Conservation (phyloP, 208 protist genomes). For the Herpetomonas tarakana region DNA sequence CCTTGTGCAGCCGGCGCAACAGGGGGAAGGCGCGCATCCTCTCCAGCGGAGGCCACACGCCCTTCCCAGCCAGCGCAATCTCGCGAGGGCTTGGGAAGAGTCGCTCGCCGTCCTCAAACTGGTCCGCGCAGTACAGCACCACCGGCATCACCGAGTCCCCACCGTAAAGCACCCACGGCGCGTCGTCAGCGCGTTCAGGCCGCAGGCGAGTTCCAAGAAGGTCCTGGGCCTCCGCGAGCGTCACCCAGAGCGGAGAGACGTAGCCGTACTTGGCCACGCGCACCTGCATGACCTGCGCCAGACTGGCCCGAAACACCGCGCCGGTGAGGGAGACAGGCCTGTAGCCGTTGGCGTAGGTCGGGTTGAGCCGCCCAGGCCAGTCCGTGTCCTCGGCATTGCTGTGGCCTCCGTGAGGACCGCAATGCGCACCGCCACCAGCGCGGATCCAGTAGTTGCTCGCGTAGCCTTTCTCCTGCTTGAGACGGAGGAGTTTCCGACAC, state of each 20-base stretch:
- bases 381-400: constrained; percentile 38
- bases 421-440: no score
- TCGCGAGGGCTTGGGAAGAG: constrained; percentile 41
- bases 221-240: constrained; percentile 37
- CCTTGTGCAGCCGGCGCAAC: constrained; percentile 22
- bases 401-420: not conserved
- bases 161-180: constrained; percentile 37
- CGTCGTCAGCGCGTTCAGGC: constrained; percentile 33
- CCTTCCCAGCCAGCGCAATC: constrained; percentile 42
- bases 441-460: constrained; percentile 62
- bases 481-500: constrained; percentile 9
- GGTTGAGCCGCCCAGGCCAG: constrained; percentile 57
- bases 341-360: constrained; percentile 63
- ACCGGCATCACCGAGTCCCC: constrained; percentile 11
- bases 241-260: constrained; percentile 74
- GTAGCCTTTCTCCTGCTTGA: constrained; percentile 13
- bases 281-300: constrained; percentile 46
- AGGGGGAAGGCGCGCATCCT: constrained; percentile 61
- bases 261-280: constrained; percentile 69
- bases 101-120: constrained; percentile 46
- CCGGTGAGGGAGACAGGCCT: constrained; percentile 49
- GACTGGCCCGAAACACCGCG: constrained; percentile 28
- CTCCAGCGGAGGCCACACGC: constrained; percentile 26
- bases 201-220: constrained; percentile 36
- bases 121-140: constrained; percentile 76